Evolutionary conservation across 2,329 filamentous ascomycete species (phyloP), one percentile per base, ranked within the genome.

Genomic region (Xylariaceae sp.): DNA sequence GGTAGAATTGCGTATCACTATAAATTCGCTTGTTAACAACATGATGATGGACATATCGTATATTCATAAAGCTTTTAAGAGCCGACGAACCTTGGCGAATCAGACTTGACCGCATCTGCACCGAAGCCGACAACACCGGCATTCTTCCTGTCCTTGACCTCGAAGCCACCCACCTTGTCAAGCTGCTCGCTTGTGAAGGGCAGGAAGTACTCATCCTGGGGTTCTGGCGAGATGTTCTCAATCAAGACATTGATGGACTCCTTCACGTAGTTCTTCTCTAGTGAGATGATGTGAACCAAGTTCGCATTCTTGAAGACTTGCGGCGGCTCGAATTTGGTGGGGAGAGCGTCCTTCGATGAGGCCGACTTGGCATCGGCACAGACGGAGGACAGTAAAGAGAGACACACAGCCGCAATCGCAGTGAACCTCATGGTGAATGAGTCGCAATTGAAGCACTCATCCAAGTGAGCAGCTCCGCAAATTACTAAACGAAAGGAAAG

Each of bases 231-330:
- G 66, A 89, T 80, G 74, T 99, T 99, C 79, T 97, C 89, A 64
- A 99, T 85, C 55, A 96, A 81, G n/a, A 96, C 88, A 76, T 97
- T 97, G 80, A 97, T 85, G 11, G 87, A 88, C 76, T 97, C 93
- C 72, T 92, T 88, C 57, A 87, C 86, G 71, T 94, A 97, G 67
- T 86, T 89, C 81, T 97, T 97, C 76, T 97, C 93, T 60, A 97
- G 77, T 66, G 96, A 96, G 71, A 95, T 88, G 65, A 89, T 87
- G 70, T 94, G 89, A 55, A 97, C 88, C 35, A 97, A 77, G 74
- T 99, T 97, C 75, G 82, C 83, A 76, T 99, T 97, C 78, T 92
- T 91, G 80, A 96, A 99, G 66, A 92, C 89, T 73, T 91, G 89
- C 11, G 92, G 88, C 56, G 93, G 92, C 75, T 84, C 88, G 79